Percentiles rank a stretch among this genome's conserved stretches.
Conservation (phyloP, 164 flowering plant genomes). For the Magnolia officinalis region DNA sequence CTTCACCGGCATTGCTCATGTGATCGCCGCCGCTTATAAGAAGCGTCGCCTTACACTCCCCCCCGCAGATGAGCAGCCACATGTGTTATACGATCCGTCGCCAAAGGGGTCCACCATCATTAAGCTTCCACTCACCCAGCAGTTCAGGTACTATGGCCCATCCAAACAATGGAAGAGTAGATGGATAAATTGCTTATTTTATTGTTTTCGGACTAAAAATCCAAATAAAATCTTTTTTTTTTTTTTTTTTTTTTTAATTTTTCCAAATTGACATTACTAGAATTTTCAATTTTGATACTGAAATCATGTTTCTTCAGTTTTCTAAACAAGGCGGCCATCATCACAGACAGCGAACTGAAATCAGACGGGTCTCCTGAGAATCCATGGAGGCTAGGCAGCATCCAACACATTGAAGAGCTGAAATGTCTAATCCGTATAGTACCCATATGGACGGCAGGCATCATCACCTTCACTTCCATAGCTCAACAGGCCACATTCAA, state of each 20-base stretch:
- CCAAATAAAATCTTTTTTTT: too few relatives aligned
- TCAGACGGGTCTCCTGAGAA: constrained; percentile 35
- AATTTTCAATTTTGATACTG: background rate
- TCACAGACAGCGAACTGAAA: constrained; percentile 9
- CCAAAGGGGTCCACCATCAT: constrained; percentile 2
- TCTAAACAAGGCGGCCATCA: constrained; percentile 12
- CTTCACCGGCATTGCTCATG: constrained; percentile 54
- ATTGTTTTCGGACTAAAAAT: too few relatives aligned
- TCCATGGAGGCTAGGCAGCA: constrained; percentile 47
- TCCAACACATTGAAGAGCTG: constrained; percentile 53
- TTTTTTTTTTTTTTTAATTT: background rate
- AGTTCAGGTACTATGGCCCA: constrained; percentile 7
- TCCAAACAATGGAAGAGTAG: background rate
- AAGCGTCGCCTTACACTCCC: constrained; percentile 40
- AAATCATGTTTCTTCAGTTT: background rate
- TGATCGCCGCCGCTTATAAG: constrained; percentile 52
- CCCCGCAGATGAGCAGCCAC: constrained; percentile 1
- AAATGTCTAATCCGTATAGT: constrained; percentile 46
- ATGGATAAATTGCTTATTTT: background rate
- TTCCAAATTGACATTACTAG: background rate
- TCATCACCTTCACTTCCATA: constrained; percentile 42
- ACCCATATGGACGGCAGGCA: constrained; percentile 54
- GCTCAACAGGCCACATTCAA: constrained; percentile 58
- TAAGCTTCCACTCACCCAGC: constrained; percentile 14
- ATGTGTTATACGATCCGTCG: constrained; percentile 1